Percentiles rank a stretch among this genome's conserved stretches.
These are phyloP conservation scores for Plasmopara viticola DNA, from an alignment of 352 stramenopile species.

Conservation along the genomic window DNA sequence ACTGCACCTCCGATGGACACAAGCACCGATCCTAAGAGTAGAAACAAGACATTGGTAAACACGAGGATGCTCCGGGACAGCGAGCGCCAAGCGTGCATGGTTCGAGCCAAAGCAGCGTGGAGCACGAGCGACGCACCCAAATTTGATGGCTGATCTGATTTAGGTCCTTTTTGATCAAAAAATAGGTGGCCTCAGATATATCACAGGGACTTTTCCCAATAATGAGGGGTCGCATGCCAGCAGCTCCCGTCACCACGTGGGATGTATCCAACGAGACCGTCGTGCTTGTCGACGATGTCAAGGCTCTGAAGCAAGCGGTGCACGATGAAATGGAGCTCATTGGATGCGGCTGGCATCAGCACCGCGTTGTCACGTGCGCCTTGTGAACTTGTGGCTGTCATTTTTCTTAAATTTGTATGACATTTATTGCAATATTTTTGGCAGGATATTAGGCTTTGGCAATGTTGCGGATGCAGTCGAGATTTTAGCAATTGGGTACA, in stretches of 20 bases:
- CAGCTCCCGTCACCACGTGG: conserved; percentile 20
- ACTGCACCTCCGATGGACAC: conserved; percentile 64
- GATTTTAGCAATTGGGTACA: conserved; percentile 88
- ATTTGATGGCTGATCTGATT: conserved; percentile 10
- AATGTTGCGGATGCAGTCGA: conserved; percentile 89
- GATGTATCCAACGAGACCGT: conserved; percentile 14
- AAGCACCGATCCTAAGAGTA: conserved; percentile 73
- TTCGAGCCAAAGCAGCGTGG: neutral
- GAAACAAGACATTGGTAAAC: conserved; percentile 86
- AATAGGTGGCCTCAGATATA: conserved; percentile 2
- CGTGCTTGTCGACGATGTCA: conserved; percentile 50
- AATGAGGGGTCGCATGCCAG: conserved; percentile 9
- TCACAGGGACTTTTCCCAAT: neutral
- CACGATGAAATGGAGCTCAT: conserved; percentile 73
- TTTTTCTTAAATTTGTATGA: neutral
- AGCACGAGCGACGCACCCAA: conserved; percentile 7
- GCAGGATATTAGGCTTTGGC: conserved; percentile 64
- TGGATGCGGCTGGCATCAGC: conserved; percentile 66
- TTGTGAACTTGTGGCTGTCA: neutral
- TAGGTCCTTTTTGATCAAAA: neutral
- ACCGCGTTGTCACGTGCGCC: conserved; percentile 59
- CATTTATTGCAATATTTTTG: conserved; percentile 26
- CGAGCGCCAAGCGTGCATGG: conserved; percentile 59
- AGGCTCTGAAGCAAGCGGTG: conserved; percentile 57
- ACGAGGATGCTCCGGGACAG: conserved; percentile 74